phyloP scores from a whole-genome alignment of 2,329 filamentous ascomycete genomes.

The Teratosphaeria pseudoeucalypti region DNA sequence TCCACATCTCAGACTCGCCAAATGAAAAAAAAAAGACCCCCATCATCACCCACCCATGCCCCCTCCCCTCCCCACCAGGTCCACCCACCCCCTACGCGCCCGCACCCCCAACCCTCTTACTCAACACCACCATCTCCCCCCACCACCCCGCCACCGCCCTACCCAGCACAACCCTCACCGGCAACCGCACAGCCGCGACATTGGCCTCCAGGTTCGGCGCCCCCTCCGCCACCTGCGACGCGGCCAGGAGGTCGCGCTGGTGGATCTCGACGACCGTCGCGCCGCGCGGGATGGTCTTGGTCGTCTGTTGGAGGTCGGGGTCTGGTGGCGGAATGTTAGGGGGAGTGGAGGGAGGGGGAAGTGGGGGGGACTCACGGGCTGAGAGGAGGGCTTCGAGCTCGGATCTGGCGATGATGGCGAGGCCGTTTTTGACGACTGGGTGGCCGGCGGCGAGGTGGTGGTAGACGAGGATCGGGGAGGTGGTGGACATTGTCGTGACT shows the following conservation, averaged over 20 bases:
- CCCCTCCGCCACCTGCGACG: neutral
- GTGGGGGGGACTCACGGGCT: neutral
- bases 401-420: conserved; percentile 6
- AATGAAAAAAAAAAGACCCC: neutral
- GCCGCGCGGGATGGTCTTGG: conserved; percentile 9
- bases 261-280: conserved; percentile 9
- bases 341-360: too few species aligned
- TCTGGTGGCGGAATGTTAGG: conserved; percentile 4
- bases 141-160: conserved; percentile 6
- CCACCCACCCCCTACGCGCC: neutral
- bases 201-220: conserved; percentile 11
- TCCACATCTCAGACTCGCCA: too few species aligned
- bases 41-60: neutral
- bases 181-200: conserved; percentile 12
- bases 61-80: neutral
- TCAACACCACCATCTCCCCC: conserved; percentile 12
- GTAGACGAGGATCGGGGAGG: conserved; percentile 16
- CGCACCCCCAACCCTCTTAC: conserved; percentile 5
- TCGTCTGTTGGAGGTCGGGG: conserved; percentile 8
- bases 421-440: conserved; percentile 7
- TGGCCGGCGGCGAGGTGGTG: conserved; percentile 9
- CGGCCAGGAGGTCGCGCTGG: conserved; percentile 11
- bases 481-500: conserved; percentile 1
- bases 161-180: conserved; percentile 7
- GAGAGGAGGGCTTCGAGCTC: conserved; percentile 10